Evolutionary conservation across 805 yeast species (phyloP).

Genomic region (Maudiozyma barnettii): DNA sequence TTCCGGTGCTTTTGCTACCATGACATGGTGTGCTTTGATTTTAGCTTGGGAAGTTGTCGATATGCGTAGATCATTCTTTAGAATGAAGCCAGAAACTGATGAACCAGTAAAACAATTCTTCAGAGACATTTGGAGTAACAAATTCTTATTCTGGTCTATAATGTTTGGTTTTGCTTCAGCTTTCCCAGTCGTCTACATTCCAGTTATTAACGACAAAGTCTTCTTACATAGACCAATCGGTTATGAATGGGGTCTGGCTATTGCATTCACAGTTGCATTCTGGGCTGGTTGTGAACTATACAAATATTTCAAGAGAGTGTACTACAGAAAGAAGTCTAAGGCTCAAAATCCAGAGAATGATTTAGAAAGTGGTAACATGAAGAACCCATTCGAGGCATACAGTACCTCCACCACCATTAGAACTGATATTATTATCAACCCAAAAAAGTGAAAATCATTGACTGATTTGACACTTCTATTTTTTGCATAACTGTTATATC

Average conservation of each 20-base stretch:
- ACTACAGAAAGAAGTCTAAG: constrained; percentile 33
- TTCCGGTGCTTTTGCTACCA: constrained; percentile 65
- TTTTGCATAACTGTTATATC: not conserved
- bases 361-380: constrained; percentile 38
- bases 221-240: constrained; percentile 64
- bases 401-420: constrained; percentile 40
- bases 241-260: constrained; percentile 73
- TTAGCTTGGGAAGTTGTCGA: constrained; percentile 82
- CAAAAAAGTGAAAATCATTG: constrained; percentile 3
- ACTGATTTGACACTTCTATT: not conserved
- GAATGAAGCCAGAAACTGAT: constrained; percentile 57
- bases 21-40: constrained; percentile 80
- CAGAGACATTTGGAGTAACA: constrained; percentile 61
- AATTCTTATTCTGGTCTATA: constrained; percentile 75
- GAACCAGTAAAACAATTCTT: constrained; percentile 51
- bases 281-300: constrained; percentile 54
- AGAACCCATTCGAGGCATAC: constrained; percentile 53
- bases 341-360: constrained; percentile 55
- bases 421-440: constrained; percentile 13
- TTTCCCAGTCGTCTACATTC: constrained; percentile 78
- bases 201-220: constrained; percentile 72
- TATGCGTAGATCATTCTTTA: constrained; percentile 57
- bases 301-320: constrained; percentile 55
- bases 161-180: constrained; percentile 58
- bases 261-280: constrained; percentile 50